Percentiles rank a stretch among this genome's conserved stretches.
These are phyloP conservation scores for Cyberlindnera euphorbiiphila DNA, from an alignment of 805 yeast genomes.

Conservation along the genomic window DNA sequence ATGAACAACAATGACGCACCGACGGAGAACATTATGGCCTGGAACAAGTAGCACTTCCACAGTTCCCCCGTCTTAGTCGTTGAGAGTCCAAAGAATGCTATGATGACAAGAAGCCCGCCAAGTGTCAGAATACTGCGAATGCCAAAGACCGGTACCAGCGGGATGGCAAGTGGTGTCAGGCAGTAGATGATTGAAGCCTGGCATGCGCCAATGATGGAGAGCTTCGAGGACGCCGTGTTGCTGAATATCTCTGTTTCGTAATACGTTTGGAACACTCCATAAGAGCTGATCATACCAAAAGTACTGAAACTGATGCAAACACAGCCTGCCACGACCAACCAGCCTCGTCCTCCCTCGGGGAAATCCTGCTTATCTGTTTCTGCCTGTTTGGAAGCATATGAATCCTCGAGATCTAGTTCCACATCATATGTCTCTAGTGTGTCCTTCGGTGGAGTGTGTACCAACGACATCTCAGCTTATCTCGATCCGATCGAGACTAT, in stretches of 20 bases:
- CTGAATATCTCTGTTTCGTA: constrained; percentile 24
- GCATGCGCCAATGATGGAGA: constrained; percentile 25
- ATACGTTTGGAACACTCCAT: constrained; percentile 24
- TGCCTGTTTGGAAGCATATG: neutral
- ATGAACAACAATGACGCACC: constrained; percentile 45
- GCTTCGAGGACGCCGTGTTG: constrained; percentile 13
- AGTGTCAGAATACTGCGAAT: constrained; percentile 11
- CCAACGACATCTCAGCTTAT: no score
- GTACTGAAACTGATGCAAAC: constrained; percentile 15
- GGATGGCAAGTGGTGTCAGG: constrained; percentile 16
- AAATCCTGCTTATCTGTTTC: constrained; percentile 18
- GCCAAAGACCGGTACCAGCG: constrained; percentile 23
- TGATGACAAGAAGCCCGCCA: constrained; percentile 15
- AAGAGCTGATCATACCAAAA: constrained; percentile 25
- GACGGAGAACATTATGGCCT: constrained; percentile 21
- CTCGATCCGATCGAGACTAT: no score
- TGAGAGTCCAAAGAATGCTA: constrained; percentile 23
- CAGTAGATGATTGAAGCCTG: constrained; percentile 23
- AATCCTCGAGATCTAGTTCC: constrained; percentile 1
- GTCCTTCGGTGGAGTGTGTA: no score
- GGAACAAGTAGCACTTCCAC: constrained; percentile 28
- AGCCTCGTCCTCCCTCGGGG: constrained; percentile 23
- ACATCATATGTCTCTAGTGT: no score
- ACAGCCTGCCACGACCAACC: constrained; percentile 25
- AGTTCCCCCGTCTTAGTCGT: constrained; percentile 15